These are phyloP conservation scores for Scolecobasidium constrictum DNA, from an alignment of 2,329 filamentous ascomycete genomes.

Conservation along the genomic window DNA sequence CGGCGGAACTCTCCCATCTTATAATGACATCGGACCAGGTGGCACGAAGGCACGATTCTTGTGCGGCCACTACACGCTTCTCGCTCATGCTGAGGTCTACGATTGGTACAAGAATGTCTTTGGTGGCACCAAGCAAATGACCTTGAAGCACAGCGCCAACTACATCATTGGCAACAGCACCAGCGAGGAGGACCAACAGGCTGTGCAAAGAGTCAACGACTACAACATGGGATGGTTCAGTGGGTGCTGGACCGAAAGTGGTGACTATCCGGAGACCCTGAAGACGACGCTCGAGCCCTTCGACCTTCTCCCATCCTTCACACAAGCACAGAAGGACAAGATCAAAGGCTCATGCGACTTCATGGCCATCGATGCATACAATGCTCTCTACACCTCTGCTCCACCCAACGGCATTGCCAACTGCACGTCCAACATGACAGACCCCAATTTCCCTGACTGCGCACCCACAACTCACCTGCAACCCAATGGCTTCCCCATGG, in stretches of 20 bases:
- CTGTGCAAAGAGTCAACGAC: constrained; percentile 28
- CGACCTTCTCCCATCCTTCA: constrained; percentile 27
- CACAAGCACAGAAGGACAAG: constrained; percentile 26
- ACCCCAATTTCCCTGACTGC: constrained; percentile 31
- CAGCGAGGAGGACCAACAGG: constrained; percentile 12
- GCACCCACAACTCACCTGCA: constrained; percentile 22
- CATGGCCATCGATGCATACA: constrained; percentile 29
- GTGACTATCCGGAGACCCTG: constrained; percentile 29
- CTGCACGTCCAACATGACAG: constrained; percentile 29
- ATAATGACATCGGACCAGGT: constrained; percentile 59
- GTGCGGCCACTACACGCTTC: constrained; percentile 33
- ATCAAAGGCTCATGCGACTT: constrained; percentile 35
- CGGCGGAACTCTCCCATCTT: constrained; percentile 44
- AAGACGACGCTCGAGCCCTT: constrained; percentile 26
- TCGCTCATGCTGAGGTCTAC: constrained; percentile 31
- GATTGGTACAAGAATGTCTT: constrained; percentile 37
- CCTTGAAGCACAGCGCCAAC: constrained; percentile 33
- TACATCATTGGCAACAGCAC: constrained; percentile 19
- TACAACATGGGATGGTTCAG: constrained; percentile 46
- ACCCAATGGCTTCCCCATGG: constrained; percentile 33
- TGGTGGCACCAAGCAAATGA: constrained; percentile 29
- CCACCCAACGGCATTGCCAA: constrained; percentile 25
- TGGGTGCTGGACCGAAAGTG: constrained; percentile 34
- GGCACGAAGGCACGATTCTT: constrained; percentile 30
- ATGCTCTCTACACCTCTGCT: constrained; percentile 17